phyloP scores from a whole-genome alignment of 2,329 filamentous ascomycete species.

The Neobulgaria alba region DNA sequence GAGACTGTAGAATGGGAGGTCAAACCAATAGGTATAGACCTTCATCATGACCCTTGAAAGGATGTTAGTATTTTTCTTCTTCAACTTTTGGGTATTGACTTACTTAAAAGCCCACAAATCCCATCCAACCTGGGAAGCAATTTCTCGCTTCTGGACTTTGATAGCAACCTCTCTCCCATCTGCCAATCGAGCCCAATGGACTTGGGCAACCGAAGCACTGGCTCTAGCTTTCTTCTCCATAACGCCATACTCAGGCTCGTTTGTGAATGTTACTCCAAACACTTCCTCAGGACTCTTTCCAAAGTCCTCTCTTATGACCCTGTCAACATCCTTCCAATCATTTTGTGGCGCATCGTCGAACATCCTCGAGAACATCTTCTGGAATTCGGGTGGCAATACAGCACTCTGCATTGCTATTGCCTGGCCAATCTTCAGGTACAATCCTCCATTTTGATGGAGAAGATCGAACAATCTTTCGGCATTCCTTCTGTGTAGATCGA shows the following conservation, averaged over 20 bases:
- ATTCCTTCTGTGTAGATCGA: constrained; percentile 73
- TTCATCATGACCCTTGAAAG: constrained; percentile 61
- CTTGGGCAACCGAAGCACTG: constrained; percentile 84
- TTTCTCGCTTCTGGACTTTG: constrained; percentile 95
- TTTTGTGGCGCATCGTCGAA: constrained; percentile 97
- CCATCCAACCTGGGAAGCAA: constrained; percentile 83
- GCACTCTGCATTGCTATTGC: constrained; percentile 98
- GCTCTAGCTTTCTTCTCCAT: constrained; percentile 64
- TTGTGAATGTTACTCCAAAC: constrained; percentile 77
- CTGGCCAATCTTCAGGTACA: constrained; percentile 97
- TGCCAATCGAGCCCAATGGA: constrained; percentile 81
- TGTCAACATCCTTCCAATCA: constrained; percentile 74
- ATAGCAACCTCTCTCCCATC: constrained; percentile 90
- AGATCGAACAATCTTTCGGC: constrained; percentile 77
- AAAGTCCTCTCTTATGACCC: constrained; percentile 82
- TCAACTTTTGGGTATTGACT: neutral
- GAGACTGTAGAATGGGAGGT: constrained; percentile 83
- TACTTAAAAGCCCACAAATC: constrained; percentile 60
- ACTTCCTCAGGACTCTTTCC: constrained; percentile 80
- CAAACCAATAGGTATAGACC: constrained; percentile 80
- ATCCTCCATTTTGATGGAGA: constrained; percentile 75
- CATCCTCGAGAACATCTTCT: constrained; percentile 93
- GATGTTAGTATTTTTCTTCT: constrained; percentile 4
- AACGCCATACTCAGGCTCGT: constrained; percentile 52
- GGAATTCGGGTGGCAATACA: constrained; percentile 85